Evolutionary conservation across 176 grass and related monocot species (phyloP).

Genomic region (Hordeum vulgare): DNA sequence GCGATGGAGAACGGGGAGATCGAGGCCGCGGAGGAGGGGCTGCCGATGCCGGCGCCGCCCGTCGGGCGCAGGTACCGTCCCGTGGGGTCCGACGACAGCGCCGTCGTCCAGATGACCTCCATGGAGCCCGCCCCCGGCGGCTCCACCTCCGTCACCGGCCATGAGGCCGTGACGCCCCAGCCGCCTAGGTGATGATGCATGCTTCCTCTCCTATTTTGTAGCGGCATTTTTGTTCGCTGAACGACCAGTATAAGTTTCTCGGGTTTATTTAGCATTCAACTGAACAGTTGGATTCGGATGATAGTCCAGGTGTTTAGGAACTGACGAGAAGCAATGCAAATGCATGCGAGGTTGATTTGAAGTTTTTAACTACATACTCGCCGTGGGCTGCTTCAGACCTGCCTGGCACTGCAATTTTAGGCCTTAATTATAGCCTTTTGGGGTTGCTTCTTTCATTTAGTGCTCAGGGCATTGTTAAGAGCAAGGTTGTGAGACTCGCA

Average conservation of each 20-base stretch:
- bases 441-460: neutral
- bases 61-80: conserved; percentile 56
- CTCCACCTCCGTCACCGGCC: conserved; percentile 8
- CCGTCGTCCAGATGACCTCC: conserved; percentile 66
- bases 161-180: conserved; percentile 20
- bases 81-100: conserved; percentile 46
- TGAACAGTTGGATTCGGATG: neutral
- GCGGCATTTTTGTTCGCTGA: neutral
- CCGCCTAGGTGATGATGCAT: conserved; percentile 23
- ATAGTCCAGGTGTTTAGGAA: neutral
- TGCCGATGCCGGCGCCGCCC: conserved; percentile 36
- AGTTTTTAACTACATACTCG: neutral
- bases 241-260: neutral
- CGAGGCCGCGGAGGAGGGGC: conserved; percentile 50
- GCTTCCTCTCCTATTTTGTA: neutral
- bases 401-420: conserved; percentile 3
- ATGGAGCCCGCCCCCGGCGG: conserved; percentile 39
- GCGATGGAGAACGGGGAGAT: conserved; percentile 82
- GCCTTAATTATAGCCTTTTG: neutral
- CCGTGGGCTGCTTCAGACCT: neutral
- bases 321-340: neutral
- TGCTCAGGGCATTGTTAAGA: neutral
- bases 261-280: neutral
- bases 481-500: neutral
- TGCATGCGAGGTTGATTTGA: neutral